phyloP scores from a whole-genome alignment of 108 stramenopile species.

The Parietichytrium sp. region DNA sequence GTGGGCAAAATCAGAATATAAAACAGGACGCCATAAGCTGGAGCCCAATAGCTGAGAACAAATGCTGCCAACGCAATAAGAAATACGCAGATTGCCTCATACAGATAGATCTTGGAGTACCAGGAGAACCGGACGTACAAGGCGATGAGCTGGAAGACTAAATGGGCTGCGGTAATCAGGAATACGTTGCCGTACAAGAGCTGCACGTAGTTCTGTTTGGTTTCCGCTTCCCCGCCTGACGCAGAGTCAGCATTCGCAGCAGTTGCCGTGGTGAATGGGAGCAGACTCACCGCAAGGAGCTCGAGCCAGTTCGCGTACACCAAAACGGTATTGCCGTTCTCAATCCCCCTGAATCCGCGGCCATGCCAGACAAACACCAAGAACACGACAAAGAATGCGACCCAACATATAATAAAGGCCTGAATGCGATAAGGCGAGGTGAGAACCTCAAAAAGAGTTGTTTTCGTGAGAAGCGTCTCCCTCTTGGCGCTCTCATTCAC shows the following conservation, averaged over 20 bases:
- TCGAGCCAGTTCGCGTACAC: constrained; percentile 35
- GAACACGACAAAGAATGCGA: constrained; percentile 2
- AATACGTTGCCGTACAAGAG: constrained; percentile 14
- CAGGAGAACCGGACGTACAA: background rate
- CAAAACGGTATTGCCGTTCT: background rate
- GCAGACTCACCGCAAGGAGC: constrained; percentile 8
- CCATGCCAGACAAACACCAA: constrained; percentile 20
- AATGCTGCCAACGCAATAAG: background rate
- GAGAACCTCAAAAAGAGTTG: background rate
- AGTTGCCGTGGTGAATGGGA: background rate
- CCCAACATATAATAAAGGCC: background rate
- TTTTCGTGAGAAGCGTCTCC: background rate
- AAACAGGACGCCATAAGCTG: background rate
- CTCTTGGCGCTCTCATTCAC: background rate
- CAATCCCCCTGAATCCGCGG: background rate
- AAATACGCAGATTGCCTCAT: background rate
- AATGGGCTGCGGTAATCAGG: background rate
- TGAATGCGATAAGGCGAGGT: background rate
- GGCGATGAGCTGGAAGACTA: background rate
- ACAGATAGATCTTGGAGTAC: background rate
- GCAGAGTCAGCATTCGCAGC: background rate
- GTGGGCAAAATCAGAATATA: background rate
- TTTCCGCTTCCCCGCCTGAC: background rate
- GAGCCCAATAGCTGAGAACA: background rate
- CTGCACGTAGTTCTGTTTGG: no score